These are phyloP conservation scores for Phytophthora ramorum DNA, from an alignment of 352 stramenopile genomes.

Conservation along the genomic window DNA sequence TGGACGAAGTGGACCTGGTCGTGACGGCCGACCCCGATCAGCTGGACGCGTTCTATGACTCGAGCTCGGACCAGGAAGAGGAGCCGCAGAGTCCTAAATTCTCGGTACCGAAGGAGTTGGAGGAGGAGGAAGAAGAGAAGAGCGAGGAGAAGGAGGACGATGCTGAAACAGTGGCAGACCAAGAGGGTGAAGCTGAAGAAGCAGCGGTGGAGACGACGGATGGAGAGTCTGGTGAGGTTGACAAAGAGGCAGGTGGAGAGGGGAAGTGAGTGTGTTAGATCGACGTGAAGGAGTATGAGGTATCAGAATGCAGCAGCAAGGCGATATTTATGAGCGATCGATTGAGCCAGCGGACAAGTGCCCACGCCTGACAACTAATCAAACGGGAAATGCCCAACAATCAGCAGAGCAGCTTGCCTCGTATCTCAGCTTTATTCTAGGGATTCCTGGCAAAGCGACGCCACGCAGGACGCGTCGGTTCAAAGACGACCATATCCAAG, in stretches of 20 bases:
- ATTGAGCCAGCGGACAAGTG: constrained; percentile 5
- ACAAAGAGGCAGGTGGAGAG: neutral
- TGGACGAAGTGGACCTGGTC: constrained; percentile 79
- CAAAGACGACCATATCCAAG: constrained; percentile 13
- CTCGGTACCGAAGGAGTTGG: constrained; percentile 11
- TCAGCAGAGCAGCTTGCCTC: neutral
- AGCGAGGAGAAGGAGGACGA: constrained; percentile 16
- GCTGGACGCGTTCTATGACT: constrained; percentile 83
- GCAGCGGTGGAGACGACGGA: neutral
- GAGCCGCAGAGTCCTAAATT: constrained; percentile 24
- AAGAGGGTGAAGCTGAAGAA: neutral
- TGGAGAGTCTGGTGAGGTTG: neutral
- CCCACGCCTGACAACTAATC: constrained; percentile 12
- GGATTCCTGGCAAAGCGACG: neutral
- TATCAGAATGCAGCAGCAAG: constrained; percentile 31
- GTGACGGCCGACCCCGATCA: constrained; percentile 65
- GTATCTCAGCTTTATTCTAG: neutral
- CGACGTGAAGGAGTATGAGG: constrained; percentile 15
- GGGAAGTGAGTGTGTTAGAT: constrained; percentile 21
- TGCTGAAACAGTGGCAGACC: neutral
- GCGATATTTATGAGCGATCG: constrained; percentile 38
- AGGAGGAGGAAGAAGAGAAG: constrained; percentile 50
- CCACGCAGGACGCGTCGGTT: constrained; percentile 26
- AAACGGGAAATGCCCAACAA: constrained; percentile 11
- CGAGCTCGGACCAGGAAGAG: constrained; percentile 48